Evolutionary conservation across 306 rosid species (phyloP), one percentile per base, ranked within the genome.

Genomic region (Datisca glomerata): DNA sequence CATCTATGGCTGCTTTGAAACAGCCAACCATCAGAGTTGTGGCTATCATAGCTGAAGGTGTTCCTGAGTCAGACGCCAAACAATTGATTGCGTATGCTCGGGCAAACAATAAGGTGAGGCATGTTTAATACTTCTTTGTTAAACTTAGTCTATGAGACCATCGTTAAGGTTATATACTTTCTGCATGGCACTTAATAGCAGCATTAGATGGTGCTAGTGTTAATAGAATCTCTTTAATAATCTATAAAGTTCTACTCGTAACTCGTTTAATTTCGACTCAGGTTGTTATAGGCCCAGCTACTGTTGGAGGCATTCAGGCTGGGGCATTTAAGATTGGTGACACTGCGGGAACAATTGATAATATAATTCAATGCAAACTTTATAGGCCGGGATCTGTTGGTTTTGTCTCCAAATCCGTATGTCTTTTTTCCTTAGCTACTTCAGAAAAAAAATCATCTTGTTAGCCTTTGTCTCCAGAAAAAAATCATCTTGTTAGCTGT

Each of bases 331-430:
- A 84, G 83, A 91, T 91, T 16, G 98, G 98, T 49, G 98, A 91
- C 69, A 91, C 96, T 33, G 98, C 98, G 28, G 98, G 98, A 71
- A 91, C 94, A 39, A 91, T 91, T 49, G 98, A 91, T 57, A 91
- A 91, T 64, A 75, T 84, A 43, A 71, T 84, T 64, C 86, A 80
- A 1, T 75, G 94, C 98, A 84, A 91, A 74, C 69, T 91, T 39
- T 84, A 84, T 83, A 91, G 98, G 74, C 96, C 99, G 33, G 99
- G 99, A 72, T 91, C 99, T 38, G 87, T 91, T 76, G 99, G 99
- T 66, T 91, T 91, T 63, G 98, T 84, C 65, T 91, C 98, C 61
- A 91, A 91, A 91, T 85, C 98, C 40, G 98, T 91, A 78, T 33
- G 96, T 47, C 51, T 61, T 24, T 18, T 12, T 64, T 43, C 6